phyloP scores from a whole-genome alignment of 495 filamentous ascomycete genomes.

The Trichoderma erinaceum region DNA sequence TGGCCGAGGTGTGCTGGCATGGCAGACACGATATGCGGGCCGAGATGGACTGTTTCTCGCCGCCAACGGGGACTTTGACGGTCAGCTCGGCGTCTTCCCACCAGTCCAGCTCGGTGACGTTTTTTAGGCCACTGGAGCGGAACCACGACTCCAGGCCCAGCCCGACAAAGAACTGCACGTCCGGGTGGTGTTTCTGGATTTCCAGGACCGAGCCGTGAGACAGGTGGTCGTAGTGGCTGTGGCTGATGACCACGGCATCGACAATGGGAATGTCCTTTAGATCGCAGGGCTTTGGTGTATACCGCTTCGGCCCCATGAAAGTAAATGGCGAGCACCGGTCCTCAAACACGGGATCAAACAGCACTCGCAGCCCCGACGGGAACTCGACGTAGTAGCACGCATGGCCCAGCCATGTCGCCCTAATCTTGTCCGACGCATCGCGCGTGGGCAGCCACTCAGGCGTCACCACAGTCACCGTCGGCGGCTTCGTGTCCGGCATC shows the following conservation, averaged over 20 bases:
- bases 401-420: conserved; percentile 95
- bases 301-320: conserved; percentile 71
- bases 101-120: conserved; percentile 91
- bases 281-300: conserved; percentile 69
- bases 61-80: conserved; percentile 33
- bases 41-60: conserved; percentile 43
- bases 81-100: conserved; percentile 78
- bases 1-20: conserved; percentile 74
- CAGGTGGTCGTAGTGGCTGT: conserved; percentile 93
- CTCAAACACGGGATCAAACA: conserved; percentile 95
- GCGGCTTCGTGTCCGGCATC: conserved; percentile 55
- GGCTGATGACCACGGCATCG: conserved; percentile 85
- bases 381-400: conserved; percentile 94
- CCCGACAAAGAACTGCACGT: conserved; percentile 83
- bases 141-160: conserved; percentile 91
- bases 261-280: conserved; percentile 75
- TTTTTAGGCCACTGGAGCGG: conserved; percentile 53
- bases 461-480: conserved; percentile 59
- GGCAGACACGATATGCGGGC: conserved; percentile 79
- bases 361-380: conserved; percentile 75
- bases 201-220: conserved; percentile 67
- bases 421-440: conserved; percentile 50
- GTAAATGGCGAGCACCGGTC: conserved; percentile 74
- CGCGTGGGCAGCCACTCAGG: conserved; percentile 63
- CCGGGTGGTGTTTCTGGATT: conserved; percentile 64